These are phyloP conservation scores for Panaeolus papilionaceus DNA, from an alignment of 768 basidiomycete genomes.

Conservation along the genomic window DNA sequence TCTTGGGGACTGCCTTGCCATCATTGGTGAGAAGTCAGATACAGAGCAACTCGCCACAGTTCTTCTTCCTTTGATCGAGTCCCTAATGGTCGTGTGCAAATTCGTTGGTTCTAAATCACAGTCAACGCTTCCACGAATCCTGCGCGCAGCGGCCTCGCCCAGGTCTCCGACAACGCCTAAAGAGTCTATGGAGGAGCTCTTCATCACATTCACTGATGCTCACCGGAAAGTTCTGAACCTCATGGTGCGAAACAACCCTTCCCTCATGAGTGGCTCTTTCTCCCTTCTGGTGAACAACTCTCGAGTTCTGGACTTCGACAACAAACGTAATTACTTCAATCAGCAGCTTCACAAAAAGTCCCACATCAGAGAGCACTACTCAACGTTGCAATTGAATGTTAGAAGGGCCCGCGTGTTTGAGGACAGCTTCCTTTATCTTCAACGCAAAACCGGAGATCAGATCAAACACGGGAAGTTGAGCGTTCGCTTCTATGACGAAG, in stretches of 20 bases:
- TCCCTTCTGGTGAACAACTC: slow-evolving; percentile 95
- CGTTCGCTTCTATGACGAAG: slow-evolving; percentile 95
- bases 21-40: slow-evolving; percentile 81
- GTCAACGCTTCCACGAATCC: slow-evolving; percentile 51
- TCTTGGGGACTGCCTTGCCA: slow-evolving; percentile 86
- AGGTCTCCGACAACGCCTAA: slow-evolving; percentile 68
- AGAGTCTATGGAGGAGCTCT: slow-evolving; percentile 89
- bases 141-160: slow-evolving; percentile 74
- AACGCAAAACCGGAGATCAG: slow-evolving; percentile 90
- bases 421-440: slow-evolving; percentile 93
- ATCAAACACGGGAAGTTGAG: slow-evolving; percentile 98
- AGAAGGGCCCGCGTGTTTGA: slow-evolving; percentile 94
- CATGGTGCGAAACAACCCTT: slow-evolving; percentile 98
- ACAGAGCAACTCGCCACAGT: slow-evolving; percentile 92
- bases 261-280: slow-evolving; percentile 97
- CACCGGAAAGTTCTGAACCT: slow-evolving; percentile 94
- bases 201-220: slow-evolving; percentile 90
- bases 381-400: slow-evolving; percentile 87
- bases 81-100: slow-evolving; percentile 98
- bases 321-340: slow-evolving; percentile 96
- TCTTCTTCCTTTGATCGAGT: slow-evolving; percentile 92
- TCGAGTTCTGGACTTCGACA: slow-evolving; percentile 97
- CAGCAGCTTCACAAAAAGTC: slow-evolving; percentile 91
- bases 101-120: slow-evolving; percentile 77
- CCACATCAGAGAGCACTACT: slow-evolving; percentile 79